phyloP scores from a whole-genome alignment of 805 yeast genomes.

The Schizosaccharomyces pombe region DNA sequence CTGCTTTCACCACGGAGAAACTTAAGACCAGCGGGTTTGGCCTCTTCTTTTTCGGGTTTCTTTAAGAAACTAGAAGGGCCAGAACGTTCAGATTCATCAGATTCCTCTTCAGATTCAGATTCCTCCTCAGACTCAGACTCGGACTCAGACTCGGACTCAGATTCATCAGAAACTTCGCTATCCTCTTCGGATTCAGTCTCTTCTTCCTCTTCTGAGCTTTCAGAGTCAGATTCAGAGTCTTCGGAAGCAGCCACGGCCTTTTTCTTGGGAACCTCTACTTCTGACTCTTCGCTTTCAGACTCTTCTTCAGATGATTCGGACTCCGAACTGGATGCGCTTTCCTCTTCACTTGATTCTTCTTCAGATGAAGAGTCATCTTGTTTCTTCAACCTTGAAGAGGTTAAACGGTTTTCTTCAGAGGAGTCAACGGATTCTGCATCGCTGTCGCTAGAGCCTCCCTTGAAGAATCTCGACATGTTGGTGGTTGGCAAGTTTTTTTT shows the following conservation, averaged over 20 bases:
- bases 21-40: slow-evolving; percentile 12
- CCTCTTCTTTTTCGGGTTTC: slow-evolving; percentile 16
- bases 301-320: background rate
- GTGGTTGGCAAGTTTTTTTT: slow-evolving; percentile 4
- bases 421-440: slow-evolving; percentile 31
- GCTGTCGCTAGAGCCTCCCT: slow-evolving; percentile 27
- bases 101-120: slow-evolving; percentile 23
- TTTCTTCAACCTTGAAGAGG: slow-evolving; percentile 12
- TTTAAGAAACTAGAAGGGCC: slow-evolving; percentile 16
- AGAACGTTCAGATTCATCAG: slow-evolving; percentile 16
- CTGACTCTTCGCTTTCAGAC: background rate
- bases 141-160: slow-evolving; percentile 13
- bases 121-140: slow-evolving; percentile 16
- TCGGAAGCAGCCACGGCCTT: too few species aligned
- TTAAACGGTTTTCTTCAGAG: slow-evolving; percentile 32
- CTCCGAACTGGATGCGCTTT: background rate
- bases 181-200: background rate
- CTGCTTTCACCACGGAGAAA: slow-evolving; percentile 19
- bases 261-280: too few species aligned
- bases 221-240: background rate
- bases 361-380: slow-evolving; percentile 17
- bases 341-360: slow-evolving; percentile 9
- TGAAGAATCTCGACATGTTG: slow-evolving; percentile 78
- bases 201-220: background rate
- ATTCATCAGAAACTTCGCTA: slow-evolving; percentile 9